phyloP scores from a whole-genome alignment of 2,329 filamentous ascomycete species.

The Fusarium equiseti region DNA sequence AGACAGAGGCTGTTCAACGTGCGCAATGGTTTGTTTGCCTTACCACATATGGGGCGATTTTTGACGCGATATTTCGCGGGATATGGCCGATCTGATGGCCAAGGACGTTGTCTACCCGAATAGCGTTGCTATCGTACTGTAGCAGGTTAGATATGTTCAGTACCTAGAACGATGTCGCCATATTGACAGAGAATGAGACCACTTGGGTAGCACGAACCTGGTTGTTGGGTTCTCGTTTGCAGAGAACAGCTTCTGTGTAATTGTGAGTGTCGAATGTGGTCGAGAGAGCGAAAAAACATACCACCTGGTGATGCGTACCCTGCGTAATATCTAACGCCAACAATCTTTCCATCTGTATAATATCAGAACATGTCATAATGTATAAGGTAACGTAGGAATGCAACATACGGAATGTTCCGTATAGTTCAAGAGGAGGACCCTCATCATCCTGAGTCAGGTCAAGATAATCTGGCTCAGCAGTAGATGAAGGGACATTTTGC shows the following conservation, averaged over 20 bases:
- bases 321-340: slow-evolving; percentile 69
- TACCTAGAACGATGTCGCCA: background rate
- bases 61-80: slow-evolving; percentile 73
- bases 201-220: slow-evolving; percentile 51
- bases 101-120: slow-evolving; percentile 82
- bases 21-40: slow-evolving; percentile 32
- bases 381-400: background rate
- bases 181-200: slow-evolving; percentile 18
- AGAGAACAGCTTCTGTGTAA: slow-evolving; percentile 66
- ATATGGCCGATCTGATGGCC: slow-evolving; percentile 83
- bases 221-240: slow-evolving; percentile 75
- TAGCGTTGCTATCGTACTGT: slow-evolving; percentile 78
- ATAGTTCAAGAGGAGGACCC: slow-evolving; percentile 58
- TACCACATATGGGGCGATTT: slow-evolving; percentile 79
- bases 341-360: slow-evolving; percentile 60
- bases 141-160: slow-evolving; percentile 9
- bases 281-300: background rate
- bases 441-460: slow-evolving; percentile 61
- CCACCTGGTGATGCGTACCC: slow-evolving; percentile 71
- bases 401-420: slow-evolving; percentile 59
- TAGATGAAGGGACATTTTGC: slow-evolving; percentile 30
- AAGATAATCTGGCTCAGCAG: slow-evolving; percentile 54
- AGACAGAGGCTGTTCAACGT: slow-evolving; percentile 11
- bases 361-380: slow-evolving; percentile 21
- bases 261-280: slow-evolving; percentile 10